Percentiles rank a stretch among this genome's conserved stretches.
Evolutionary conservation across 805 yeast genomes (phyloP).

Genomic region (Zygoascus bituminiphila): DNA sequence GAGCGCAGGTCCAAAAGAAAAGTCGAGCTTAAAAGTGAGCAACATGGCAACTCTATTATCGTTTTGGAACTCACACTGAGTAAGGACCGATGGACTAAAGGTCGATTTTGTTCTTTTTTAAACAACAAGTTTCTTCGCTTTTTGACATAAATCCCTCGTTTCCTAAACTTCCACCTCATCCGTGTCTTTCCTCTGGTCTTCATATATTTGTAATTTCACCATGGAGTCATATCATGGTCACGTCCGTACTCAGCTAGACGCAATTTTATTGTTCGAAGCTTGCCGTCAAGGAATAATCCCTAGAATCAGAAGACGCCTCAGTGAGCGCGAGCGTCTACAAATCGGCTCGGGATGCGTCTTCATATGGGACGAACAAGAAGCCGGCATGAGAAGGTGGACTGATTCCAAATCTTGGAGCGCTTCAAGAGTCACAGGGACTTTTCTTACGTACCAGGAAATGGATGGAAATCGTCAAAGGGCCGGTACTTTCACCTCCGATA

Average conservation of each 20-base stretch:
- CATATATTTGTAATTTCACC: too few relatives aligned
- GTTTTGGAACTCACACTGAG: too few relatives aligned
- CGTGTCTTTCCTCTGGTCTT: too few relatives aligned
- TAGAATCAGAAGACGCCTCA: conserved; percentile 46
- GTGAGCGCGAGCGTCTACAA: conserved; percentile 44
- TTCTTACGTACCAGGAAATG: conserved; percentile 56
- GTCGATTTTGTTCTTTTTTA: too few relatives aligned
- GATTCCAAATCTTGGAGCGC: conserved; percentile 72
- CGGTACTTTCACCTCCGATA: conserved; percentile 1
- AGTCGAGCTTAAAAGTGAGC: background rate
- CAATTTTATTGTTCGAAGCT: conserved; percentile 58
- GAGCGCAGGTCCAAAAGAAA: background rate
- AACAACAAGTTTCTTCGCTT: too few relatives aligned
- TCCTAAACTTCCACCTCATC: too few relatives aligned
- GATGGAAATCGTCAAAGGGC: conserved; percentile 3
- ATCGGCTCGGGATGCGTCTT: conserved; percentile 55
- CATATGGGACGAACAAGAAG: conserved; percentile 64
- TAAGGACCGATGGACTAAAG: too few relatives aligned
- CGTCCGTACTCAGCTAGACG: conserved; percentile 51
- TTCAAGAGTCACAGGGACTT: conserved; percentile 56
- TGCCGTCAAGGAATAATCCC: conserved; percentile 49
- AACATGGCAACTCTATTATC: background rate
- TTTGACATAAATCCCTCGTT: too few relatives aligned
- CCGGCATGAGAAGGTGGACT: conserved; percentile 72
- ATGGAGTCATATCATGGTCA: conserved; percentile 59